Conservation (phyloP, 163 green algal genomes). For the Prototheca cutis region DNA sequence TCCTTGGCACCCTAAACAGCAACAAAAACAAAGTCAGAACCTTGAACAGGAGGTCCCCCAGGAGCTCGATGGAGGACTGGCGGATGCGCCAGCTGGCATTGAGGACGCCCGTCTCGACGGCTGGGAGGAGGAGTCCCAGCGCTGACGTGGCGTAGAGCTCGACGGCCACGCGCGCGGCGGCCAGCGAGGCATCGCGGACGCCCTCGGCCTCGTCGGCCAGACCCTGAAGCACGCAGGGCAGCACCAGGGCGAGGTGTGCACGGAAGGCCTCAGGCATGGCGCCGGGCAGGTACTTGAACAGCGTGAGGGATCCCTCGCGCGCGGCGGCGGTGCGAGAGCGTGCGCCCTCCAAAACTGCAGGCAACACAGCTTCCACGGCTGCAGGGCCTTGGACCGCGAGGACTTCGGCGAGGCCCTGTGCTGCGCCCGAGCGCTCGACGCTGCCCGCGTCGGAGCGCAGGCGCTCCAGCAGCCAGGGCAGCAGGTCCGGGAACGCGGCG, state of each 20-base stretch:
- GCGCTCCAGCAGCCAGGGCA: conserved; percentile 84
- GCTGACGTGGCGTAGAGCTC: conserved; percentile 62
- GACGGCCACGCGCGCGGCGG: conserved; percentile 65
- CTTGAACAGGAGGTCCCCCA: conserved; percentile 96
- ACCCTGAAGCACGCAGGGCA: conserved; percentile 81
- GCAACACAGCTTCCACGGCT: conserved; percentile 72
- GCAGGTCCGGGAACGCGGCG: conserved; percentile 62
- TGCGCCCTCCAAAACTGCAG: conserved; percentile 66
- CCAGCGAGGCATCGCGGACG: conserved; percentile 81
- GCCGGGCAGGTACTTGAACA: conserved; percentile 83
- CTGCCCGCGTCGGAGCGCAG: conserved; percentile 63
- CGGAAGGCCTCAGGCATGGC: conserved; percentile 66
- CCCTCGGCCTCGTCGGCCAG: conserved; percentile 89
- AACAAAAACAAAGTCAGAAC: conserved; percentile 23
- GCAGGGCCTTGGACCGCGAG: conserved; percentile 67
- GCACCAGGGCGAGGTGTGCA: conserved; percentile 38
- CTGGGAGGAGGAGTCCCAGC: conserved; percentile 81
- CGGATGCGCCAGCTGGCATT: conserved; percentile 90
- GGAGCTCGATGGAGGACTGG: conserved; percentile 84
- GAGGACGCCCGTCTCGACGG: conserved; percentile 81
- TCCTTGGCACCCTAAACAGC: no score
- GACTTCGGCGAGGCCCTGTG: conserved; percentile 90
- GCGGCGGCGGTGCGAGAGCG: conserved; percentile 39
- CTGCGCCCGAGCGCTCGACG: conserved; percentile 86
- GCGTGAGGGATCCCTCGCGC: conserved; percentile 82